These are phyloP conservation scores for Podaxis carcinomalis DNA, from an alignment of 768 basidiomycete species.

Conservation along the genomic window DNA sequence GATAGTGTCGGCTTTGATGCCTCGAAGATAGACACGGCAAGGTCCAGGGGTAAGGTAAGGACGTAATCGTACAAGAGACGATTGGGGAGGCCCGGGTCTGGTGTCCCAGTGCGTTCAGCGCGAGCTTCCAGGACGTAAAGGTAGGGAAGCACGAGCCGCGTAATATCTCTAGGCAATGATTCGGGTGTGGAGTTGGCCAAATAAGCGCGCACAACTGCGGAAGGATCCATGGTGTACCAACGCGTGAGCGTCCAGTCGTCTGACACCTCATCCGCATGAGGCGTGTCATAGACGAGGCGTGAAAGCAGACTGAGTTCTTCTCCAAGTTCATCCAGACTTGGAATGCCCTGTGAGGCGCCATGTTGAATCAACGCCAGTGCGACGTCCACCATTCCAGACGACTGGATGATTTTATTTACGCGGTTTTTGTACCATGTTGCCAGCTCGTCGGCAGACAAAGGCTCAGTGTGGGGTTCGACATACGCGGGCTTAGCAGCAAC, in stretches of 20 bases:
- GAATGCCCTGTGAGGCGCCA: slow-evolving; percentile 76
- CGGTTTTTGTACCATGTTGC: slow-evolving; percentile 72
- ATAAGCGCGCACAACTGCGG: slow-evolving; percentile 69
- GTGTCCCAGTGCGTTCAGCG: slow-evolving; percentile 71
- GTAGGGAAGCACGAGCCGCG: slow-evolving; percentile 83
- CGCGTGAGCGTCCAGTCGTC: slow-evolving; percentile 74
- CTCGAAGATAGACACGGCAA: slow-evolving; percentile 77
- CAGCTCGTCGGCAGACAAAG: slow-evolving; percentile 47
- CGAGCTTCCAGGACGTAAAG: slow-evolving; percentile 89
- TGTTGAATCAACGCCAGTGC: slow-evolving; percentile 82
- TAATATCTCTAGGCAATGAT: slow-evolving; percentile 63
- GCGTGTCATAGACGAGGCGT: slow-evolving; percentile 81
- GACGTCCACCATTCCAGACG: slow-evolving; percentile 72
- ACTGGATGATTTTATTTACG: slow-evolving; percentile 55
- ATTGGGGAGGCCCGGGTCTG: slow-evolving; percentile 62
- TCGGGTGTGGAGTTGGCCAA: slow-evolving; percentile 66
- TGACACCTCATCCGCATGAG: slow-evolving; percentile 36
- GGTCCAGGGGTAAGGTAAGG: slow-evolving; percentile 60
- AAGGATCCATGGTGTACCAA: slow-evolving; percentile 70
- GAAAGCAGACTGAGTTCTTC: slow-evolving; percentile 90
- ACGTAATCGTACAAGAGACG: slow-evolving; percentile 71
- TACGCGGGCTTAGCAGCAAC: slow-evolving; percentile 13
- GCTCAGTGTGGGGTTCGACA: slow-evolving; percentile 19
- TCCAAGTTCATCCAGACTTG: slow-evolving; percentile 77
- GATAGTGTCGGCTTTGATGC: slow-evolving; percentile 88